Evolutionary conservation across 208 protist species (phyloP).

Genomic region (Kentomonas sorsogonicus): DNA sequence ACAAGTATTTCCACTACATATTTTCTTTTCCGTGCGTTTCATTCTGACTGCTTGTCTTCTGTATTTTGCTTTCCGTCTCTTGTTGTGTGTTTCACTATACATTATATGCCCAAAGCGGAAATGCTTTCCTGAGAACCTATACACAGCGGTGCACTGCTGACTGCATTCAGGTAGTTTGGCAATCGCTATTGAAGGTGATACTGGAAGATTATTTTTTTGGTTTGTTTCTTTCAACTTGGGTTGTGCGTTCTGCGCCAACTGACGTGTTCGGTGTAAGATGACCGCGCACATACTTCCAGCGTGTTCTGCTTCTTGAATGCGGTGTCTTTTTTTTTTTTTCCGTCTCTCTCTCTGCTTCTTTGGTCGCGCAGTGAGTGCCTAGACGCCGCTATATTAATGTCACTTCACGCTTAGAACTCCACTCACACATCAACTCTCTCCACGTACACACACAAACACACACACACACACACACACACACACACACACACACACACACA

Average conservation of each 20-base stretch:
- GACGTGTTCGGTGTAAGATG: conserved; percentile 10
- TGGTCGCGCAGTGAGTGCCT: too few relatives aligned
- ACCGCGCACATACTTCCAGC: conserved; percentile 4
- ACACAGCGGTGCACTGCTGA: conserved; percentile 13
- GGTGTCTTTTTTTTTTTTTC: conserved; percentile 3
- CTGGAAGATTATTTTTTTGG: neutral
- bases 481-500: neutral
- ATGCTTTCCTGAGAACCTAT: conserved; percentile 29
- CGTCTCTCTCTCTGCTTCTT: conserved; percentile 8
- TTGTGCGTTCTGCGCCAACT: neutral
- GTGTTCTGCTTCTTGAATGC: neutral
- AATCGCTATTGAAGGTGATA: neutral
- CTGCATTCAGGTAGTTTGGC: neutral
- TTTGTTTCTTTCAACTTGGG: conserved; percentile 7
- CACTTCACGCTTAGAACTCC: neutral
- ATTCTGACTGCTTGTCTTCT: neutral
- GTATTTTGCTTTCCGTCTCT: neutral
- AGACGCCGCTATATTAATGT: too few relatives aligned
- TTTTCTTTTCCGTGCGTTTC: neutral
- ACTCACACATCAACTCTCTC: neutral
- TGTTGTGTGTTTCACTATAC: neutral
- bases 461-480: neutral
- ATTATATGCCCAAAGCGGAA: conserved; percentile 24
- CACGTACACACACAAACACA: neutral
- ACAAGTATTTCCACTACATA: conserved; percentile 1